These are phyloP conservation scores for Halophytophthora polymorphica DNA, from an alignment of 352 stramenopile genomes.

Conservation along the genomic window DNA sequence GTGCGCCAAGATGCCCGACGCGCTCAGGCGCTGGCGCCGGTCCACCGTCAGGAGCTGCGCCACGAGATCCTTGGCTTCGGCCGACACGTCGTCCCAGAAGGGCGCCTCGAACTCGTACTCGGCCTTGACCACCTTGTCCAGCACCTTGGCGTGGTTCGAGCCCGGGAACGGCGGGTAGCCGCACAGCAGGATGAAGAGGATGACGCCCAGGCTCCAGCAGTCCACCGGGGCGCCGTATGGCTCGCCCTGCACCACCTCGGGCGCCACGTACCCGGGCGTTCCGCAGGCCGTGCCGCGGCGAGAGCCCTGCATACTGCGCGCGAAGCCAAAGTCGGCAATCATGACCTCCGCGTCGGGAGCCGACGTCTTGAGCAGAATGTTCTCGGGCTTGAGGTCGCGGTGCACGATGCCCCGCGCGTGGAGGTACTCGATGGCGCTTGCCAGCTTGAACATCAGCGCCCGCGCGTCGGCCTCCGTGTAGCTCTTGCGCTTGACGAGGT, in stretches of 20 bases:
- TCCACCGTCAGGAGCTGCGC: conserved; percentile 89
- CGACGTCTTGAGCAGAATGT: conserved; percentile 82
- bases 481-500: conserved; percentile 90
- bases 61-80: conserved; percentile 95
- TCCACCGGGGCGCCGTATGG: conserved; percentile 90
- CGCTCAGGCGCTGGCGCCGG: conserved; percentile 66
- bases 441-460: conserved; percentile 87
- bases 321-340: conserved; percentile 91
- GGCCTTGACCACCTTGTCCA: conserved; percentile 72
- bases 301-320: conserved; percentile 52
- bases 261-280: conserved; percentile 91
- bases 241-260: conserved; percentile 89
- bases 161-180: conserved; percentile 89
- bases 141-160: conserved; percentile 64
- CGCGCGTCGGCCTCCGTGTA: conserved; percentile 96
- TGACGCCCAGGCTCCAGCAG: conserved; percentile 93
- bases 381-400: conserved; percentile 88
- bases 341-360: conserved; percentile 72
- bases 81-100: conserved; percentile 95
- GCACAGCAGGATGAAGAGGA: conserved; percentile 93
- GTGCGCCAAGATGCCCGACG: conserved; percentile 64
- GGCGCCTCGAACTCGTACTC: conserved; percentile 89
- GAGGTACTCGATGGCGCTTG: conserved; percentile 90
- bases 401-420: conserved; percentile 93
- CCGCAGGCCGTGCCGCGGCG: conserved; percentile 69